Evolutionary conservation across 495 filamentous ascomycete species (phyloP), one percentile per base, ranked within the genome.

Genomic region (Aspergillus bridgeri): DNA sequence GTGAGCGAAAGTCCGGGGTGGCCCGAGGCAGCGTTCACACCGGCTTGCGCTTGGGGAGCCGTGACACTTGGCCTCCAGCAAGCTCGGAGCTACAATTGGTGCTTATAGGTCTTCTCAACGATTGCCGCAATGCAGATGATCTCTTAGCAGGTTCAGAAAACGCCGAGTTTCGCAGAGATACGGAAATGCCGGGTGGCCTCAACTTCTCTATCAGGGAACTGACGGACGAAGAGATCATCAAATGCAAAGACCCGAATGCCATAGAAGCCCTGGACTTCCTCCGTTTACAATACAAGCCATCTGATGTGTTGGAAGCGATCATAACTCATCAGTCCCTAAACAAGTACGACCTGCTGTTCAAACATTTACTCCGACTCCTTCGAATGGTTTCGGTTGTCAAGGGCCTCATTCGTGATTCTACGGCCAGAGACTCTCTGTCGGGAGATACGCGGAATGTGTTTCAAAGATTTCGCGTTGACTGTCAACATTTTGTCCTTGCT

Each of bases 241-340:
- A 81, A 60, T 90, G 88, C 67, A 85, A 90, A 74, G 83, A 97
- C 64, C 86, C 90, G 0, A 80, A 88, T 63, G 84, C 84, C 0
- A 81, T 97, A 27, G 86, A 90, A 69, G 94, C 94, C 0, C 76
- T 97, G 18, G 94, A 98, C 69, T 97, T 98, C 65, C 77, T 98
- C 18, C 84, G 88, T 3, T 75, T 98, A 4, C 86, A 91, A 51
- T 98, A 96, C 75, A 87, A 84, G 42, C 83, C 94, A 0, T 91
- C 93, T 0, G 64, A 80, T 3, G 82, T 88, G 3, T 78, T 98
- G 0, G 83, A 87, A 38, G 74, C 84, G 0, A 78, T 97, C 53
- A 86, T 98, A 22, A 89, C 89, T 0, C 73, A 81, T 0, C 66
- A 72, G 0, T 75, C 85, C 1, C 75, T 98, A 13, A 68, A 83